Percentiles rank a stretch among this genome's conserved stretches.
Conservation (phyloP, 805 yeast genomes). For the Torulaspora delbrueckii region DNA sequence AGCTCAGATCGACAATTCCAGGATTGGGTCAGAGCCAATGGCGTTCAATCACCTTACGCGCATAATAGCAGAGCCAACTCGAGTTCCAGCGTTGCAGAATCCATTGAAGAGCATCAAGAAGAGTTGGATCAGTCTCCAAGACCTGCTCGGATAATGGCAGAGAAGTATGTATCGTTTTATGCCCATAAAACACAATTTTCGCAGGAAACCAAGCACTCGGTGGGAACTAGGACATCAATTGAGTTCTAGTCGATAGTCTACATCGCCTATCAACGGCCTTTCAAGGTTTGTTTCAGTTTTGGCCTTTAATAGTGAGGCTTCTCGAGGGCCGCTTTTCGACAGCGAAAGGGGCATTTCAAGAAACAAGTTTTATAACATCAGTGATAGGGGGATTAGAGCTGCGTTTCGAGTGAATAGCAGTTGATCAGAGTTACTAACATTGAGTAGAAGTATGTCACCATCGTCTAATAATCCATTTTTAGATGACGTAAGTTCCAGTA, state of each 20-base stretch:
- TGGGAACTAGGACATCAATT: not conserved
- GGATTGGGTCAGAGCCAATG: conserved; percentile 46
- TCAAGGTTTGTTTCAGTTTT: not conserved
- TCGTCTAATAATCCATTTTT: conserved; percentile 34
- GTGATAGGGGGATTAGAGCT: not conserved
- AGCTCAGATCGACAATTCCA: conserved; percentile 42
- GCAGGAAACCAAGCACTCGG: not conserved
- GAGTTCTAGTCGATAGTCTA: not conserved
- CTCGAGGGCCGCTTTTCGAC: not conserved
- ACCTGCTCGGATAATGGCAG: conserved; percentile 17
- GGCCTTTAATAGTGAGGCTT: not conserved
- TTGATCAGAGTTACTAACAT: conserved; percentile 11
- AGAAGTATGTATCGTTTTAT: conserved; percentile 12
- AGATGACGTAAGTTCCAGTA: conserved; percentile 28
- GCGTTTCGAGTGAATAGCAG: not conserved
- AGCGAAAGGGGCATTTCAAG: not conserved
- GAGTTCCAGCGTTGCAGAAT: conserved; percentile 42
- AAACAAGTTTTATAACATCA: not conserved
- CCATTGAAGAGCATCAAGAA: conserved; percentile 35
- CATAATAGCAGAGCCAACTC: conserved; percentile 32
- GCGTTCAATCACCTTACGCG: conserved; percentile 12
- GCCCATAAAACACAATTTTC: not conserved
- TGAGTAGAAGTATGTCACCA: conserved; percentile 18
- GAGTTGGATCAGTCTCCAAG: conserved; percentile 27
- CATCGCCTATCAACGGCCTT: not conserved